phyloP scores from a whole-genome alignment of 2,329 filamentous ascomycete species.

The Cryoendolithus antarcticus region DNA sequence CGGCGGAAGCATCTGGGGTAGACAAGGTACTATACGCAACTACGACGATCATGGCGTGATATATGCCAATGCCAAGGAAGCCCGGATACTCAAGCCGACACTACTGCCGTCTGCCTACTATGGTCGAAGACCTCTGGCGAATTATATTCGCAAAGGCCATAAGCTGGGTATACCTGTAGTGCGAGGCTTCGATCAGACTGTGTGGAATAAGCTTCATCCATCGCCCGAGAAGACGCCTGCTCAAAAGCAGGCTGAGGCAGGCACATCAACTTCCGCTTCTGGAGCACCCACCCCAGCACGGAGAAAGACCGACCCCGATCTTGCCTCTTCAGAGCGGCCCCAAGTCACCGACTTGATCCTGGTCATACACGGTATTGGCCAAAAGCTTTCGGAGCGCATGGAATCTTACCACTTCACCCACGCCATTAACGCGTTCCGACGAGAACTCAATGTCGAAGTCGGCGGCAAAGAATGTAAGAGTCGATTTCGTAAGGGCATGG shows the following conservation, averaged over 20 bases:
- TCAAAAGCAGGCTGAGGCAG: slow-evolving; percentile 30
- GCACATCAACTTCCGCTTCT: slow-evolving; percentile 32
- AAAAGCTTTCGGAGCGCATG: slow-evolving; percentile 80
- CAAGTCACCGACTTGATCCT: slow-evolving; percentile 78
- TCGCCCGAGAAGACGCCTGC: slow-evolving; percentile 29
- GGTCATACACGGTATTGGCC: slow-evolving; percentile 89
- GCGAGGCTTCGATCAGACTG: slow-evolving; percentile 68
- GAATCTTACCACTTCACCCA: slow-evolving; percentile 97
- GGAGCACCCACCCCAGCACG: slow-evolving; percentile 28
- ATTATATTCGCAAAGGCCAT: slow-evolving; percentile 67
- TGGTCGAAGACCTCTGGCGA: slow-evolving; percentile 64
- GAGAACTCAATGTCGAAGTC: slow-evolving; percentile 76
- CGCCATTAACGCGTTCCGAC: slow-evolving; percentile 79
- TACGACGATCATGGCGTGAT: slow-evolving; percentile 73
- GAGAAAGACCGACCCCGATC: slow-evolving; percentile 41
- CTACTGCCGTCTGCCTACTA: slow-evolving; percentile 77
- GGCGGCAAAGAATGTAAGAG: slow-evolving; percentile 60
- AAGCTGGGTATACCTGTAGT: slow-evolving; percentile 79
- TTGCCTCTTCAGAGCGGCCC: slow-evolving; percentile 51
- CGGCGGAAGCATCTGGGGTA: slow-evolving; percentile 29
- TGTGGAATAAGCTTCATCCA: slow-evolving; percentile 65
- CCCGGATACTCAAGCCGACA: slow-evolving; percentile 77
- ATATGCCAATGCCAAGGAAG: slow-evolving; percentile 64
- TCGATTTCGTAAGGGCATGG: slow-evolving; percentile 63
- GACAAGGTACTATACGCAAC: slow-evolving; percentile 37